Base-by-base conservation (phyloP, 768 basidiomycete genomes). In the Brasilioporus rufonigricans region DNA sequence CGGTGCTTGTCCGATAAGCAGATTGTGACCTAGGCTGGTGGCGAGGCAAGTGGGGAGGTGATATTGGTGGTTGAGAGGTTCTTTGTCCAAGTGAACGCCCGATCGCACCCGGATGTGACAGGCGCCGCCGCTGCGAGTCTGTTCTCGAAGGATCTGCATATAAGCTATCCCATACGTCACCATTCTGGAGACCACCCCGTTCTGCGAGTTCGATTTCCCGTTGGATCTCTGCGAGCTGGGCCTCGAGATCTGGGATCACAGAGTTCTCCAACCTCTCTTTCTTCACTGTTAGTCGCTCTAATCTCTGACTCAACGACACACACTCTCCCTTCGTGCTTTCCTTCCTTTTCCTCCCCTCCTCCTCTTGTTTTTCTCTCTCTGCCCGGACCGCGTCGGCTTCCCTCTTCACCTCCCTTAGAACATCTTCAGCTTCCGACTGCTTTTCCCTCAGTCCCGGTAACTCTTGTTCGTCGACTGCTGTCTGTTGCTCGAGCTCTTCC, bases 201-300 rank as follows among this genome's bases (percentile, higher is more conserved):
- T 54, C 73, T 50, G 48, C 41, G 39, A 52, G 21, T 64, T 85
- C 83, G 21, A 89, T 80, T 68, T 91, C 85, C 24, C 73, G 73
- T 60, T 81, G 79, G 47, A 89, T 71, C 40, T 80, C 79, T 55
- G 73, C 73, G 40, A 92, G 73, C 66, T 85, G 82, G 46, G 80
- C 78, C 69, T 90, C 89, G 39, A 93, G 75, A 56, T 88, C 88
- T 1, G 78, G 78, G 18, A 93, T 75, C 14, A 78, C 72, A 29
- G 71, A 71, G 5, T 63, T 72, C 64, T 89, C 87, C 48, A 91
- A 68, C 65, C 80, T 87, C 48, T 91, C 89, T 63, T 77, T 78
- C 74, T 85, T 87, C 52, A 72, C 75, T 27, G 66, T 76, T 50
- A 92, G 70, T 64, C 81, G 83, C 55, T 96, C 93, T 55, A 92